Evolutionary conservation across 2,329 filamentous ascomycete species (phyloP), one percentile per base, ranked within the genome.

Genomic region (Cercospora sp.): DNA sequence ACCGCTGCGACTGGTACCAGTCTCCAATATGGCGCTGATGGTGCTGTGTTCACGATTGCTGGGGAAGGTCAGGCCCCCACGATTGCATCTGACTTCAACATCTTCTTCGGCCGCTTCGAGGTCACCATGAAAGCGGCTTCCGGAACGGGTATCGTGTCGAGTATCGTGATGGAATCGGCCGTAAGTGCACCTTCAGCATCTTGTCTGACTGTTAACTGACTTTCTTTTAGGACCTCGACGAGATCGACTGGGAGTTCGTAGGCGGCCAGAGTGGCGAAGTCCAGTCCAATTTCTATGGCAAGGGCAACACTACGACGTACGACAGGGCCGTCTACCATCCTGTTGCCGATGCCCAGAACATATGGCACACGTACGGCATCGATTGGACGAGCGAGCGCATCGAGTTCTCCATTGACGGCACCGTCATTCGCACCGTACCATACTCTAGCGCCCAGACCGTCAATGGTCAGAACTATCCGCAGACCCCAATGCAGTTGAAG

Each of bases 171-270:
- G 78, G 85, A 94, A 74, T 94, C 90, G 64, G 90, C 94, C 72
- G 45, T 51, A 23, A 51, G 20, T 5, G 2, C 9, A 23, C 3
- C 13, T 6, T 23, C 10, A 51, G 45, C 45, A 2, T 51, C 20
- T 51, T 26, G 10, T 13, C 20, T 23, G 20, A 51, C 45, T n/a
- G 6, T 23, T 20, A 3, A 26, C 45, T 51, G 3, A 51, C 45
- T 20, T 42, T 26, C 20, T 10, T 23, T 13, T 3, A 51, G 45
- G 89, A 92, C 74, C 85, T 94, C 9, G 93, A 96, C 78, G 92
- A 96, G 80, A 89, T 97, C 45, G 93, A 97, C 77, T 95, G 91
- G 88, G 91, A 94, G 77, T 91, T 91, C 77, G 83, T 92, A 62
- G 91, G 91, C 57, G 85, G 85, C 88, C 91, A 63, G 75, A 79